Base-by-base conservation (phyloP, 2,329 filamentous ascomycete species). In the Epichloe uncinata region DNA sequence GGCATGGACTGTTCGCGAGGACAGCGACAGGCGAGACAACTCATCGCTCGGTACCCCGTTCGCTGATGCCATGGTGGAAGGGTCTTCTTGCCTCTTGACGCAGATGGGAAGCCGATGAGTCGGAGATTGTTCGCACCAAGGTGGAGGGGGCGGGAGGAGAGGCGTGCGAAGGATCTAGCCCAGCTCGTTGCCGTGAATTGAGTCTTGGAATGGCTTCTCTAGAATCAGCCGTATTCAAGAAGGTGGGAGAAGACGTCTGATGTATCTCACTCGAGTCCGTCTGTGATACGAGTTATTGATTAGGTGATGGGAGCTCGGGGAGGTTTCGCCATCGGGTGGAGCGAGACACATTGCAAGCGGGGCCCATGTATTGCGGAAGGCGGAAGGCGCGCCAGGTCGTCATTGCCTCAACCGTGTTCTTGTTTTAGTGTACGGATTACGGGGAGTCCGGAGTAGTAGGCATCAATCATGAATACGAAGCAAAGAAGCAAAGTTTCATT, bases 1-100 rank as follows among this genome's bases (percentile, higher is more conserved):
- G 54, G 85, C 87, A 64, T 95, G 89, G 55, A 95, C 72, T n/a
- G 85, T 78, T 50, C 79, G 75, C 5, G 88, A 87, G 7, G 86
- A 77, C 45, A 85, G 70, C 4, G 79, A 66, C 40, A 67, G 56
- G 11, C 56, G 53, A 49, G 60, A 55, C 18, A 59, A 13, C 11
- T 50, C 45, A n/a, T 50, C 52, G 35, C 33, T 6, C 11, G 47
- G 38, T 1, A 45, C 42, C 13, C 46, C 34, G 33, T 34, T 42
- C 12, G 48, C 16, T 34, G 30, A 30, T 30, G 51, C 30, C 51
- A 53, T 53, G 44, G 42, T 42, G 36, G 20, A 22, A 18, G 20
- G 13, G 15, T 9, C 11, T 36, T 9, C 11, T 36, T 36, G 26
- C 26, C 35, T n/a, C 26, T 13, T 7, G 18, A 11, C 15, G 41